A percentile compares a stretch with the other conserved stretches of the same genome.
These are phyloP conservation scores for Saccharomyces jurei DNA, from an alignment of 805 yeast genomes.

Conservation along the genomic window DNA sequence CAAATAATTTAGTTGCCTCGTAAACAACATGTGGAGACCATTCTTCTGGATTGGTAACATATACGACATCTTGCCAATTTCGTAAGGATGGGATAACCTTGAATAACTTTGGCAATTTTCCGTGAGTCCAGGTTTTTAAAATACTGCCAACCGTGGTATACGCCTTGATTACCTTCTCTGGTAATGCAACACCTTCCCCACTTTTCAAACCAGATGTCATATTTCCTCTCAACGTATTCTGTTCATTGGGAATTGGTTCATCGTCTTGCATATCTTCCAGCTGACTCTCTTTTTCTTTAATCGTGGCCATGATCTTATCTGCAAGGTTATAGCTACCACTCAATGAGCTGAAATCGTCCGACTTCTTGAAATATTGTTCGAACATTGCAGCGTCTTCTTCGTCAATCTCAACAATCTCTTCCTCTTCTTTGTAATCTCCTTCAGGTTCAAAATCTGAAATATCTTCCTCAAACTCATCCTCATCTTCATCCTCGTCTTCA, in stretches of 20 bases:
- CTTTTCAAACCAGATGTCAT: constrained; percentile 29
- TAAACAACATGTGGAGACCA: constrained; percentile 96
- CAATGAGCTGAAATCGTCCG: constrained; percentile 31
- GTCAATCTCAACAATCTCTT: constrained; percentile 57
- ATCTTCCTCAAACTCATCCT: constrained; percentile 35
- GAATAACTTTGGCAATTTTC: constrained; percentile 92
- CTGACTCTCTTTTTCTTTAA: constrained; percentile 59
- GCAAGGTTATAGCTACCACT: constrained; percentile 63
- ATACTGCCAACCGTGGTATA: constrained; percentile 87
- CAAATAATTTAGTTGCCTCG: constrained; percentile 91
- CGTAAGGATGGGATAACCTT: constrained; percentile 86
- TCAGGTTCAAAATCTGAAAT: constrained; percentile 48
- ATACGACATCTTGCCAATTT: constrained; percentile 93
- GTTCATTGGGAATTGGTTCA: constrained; percentile 7
- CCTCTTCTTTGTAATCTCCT: constrained; percentile 43
- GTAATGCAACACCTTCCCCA: constrained; percentile 73
- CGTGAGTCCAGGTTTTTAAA: constrained; percentile 83
- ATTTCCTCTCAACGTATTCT: constrained; percentile 20
- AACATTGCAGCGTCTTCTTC: constrained; percentile 80
- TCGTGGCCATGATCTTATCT: constrained; percentile 86
- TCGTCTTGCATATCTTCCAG: constrained; percentile 14
- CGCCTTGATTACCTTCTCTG: constrained; percentile 94
- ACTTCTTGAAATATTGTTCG: constrained; percentile 57
- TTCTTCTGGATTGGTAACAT: constrained; percentile 80
- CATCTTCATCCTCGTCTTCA: constrained; percentile 51